Base-by-base conservation (phyloP, 2,329 filamentous ascomycete genomes). In the Knufia petricola region DNA sequence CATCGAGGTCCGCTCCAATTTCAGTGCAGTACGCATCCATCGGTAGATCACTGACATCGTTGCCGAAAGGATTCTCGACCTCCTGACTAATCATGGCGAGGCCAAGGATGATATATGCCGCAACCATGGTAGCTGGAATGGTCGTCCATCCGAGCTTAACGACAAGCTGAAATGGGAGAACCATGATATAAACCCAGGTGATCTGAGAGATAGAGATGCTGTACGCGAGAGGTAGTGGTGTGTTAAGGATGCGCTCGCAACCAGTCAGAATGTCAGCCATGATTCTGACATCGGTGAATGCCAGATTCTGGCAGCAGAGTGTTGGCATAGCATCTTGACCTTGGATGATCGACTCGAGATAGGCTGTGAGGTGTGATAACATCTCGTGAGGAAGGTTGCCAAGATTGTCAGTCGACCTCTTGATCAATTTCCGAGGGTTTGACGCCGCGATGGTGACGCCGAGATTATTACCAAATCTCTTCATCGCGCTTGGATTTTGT, bases 361-460 rank as follows among this genome's bases (percentile, higher is more conserved):
- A 84, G 21, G 79, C 67, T 17, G 78, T 77, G 3, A 92, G 65
- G 62, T 90, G 82, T 60, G 76, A 84, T 26, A 92, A 71, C 46
- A 92, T 85, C 63, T 94, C 87, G 7, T 90, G 72, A 0, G 87
- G 87, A n/a, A 90, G 72, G 63, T 94, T 89, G 48, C 87, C 87
- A 10, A 90, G 73, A 1, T 86, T 85, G 57, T 76, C 78, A 54
- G 78, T 76, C 12, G 84, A 77, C 37, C 77, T 75, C 73, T 92
- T 92, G 65, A 92, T 72, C 40, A 77, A 67, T 68, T 88, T 88
- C 50, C 84, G 76, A 0, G 87, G 87, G 66, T 92, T 92, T 45
- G 81, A 84, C 50, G 79, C 74, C 3, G 85, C 84, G 59, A 90
- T 86, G 0, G 83, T 79, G 4, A 94, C 65, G 3, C 87, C 87